Conservation (phyloP, 2,329 filamentous ascomycete genomes). For the Hypocreales sp. region DNA sequence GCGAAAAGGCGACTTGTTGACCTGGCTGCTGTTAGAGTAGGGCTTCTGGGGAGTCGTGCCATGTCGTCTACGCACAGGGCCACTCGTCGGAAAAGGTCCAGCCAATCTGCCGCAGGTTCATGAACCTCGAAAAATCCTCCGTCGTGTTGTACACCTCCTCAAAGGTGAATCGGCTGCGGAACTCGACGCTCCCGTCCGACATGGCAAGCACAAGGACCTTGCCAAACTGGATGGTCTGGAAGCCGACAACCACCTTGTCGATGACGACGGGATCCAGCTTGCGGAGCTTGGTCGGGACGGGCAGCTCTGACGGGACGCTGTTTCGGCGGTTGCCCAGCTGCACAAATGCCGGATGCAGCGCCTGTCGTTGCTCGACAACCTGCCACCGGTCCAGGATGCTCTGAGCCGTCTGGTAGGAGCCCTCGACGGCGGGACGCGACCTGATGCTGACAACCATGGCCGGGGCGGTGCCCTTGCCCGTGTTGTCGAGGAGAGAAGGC, state of each 20-base stretch:
- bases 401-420: constrained; percentile 47
- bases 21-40: constrained; percentile 20
- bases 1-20: constrained; percentile 44
- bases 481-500: constrained; percentile 45
- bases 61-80: constrained; percentile 37
- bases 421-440: constrained; percentile 37
- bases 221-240: constrained; percentile 54
- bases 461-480: constrained; percentile 36
- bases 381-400: constrained; percentile 79
- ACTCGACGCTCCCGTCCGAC: constrained; percentile 68
- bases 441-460: constrained; percentile 61
- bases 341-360: constrained; percentile 61
- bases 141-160: constrained; percentile 48
- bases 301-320: constrained; percentile 21
- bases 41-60: neutral
- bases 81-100: constrained; percentile 55
- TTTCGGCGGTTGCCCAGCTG: constrained; percentile 52
- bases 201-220: constrained; percentile 58
- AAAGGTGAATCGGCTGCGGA: constrained; percentile 63
- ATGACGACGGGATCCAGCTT: constrained; percentile 54
- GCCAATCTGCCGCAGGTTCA: constrained; percentile 59
- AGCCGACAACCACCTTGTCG: constrained; percentile 54
- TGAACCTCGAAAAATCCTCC: constrained; percentile 48
- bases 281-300: constrained; percentile 29
- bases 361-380: constrained; percentile 50